Base-by-base conservation (phyloP, 192 early-diverging fungal species). In the Coemansia sp. region DNA sequence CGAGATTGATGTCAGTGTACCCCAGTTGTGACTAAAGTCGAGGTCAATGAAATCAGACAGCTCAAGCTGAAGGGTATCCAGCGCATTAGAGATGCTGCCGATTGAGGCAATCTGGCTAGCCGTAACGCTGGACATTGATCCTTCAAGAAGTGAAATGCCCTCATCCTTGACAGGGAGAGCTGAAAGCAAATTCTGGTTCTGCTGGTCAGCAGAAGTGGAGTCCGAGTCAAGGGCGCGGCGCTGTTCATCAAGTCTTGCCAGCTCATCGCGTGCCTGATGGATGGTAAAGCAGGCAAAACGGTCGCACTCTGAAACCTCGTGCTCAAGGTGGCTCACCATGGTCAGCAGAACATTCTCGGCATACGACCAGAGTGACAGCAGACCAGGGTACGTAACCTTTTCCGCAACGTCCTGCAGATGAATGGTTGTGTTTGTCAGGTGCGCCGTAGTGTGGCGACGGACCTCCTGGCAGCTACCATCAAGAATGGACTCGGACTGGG, bases 281-380 rank as follows among this genome's bases (percentile, higher is more conserved):
- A 74, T 75, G n/a, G 67, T 65, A 39, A 73, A 73, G 51, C 62
- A 70, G 17, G 88, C 81, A 43, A 83, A 75, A 21, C 65, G 55
- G 67, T 91, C 86, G 53, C 78, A 81, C 65, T 78, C 80, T 18
- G 80, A 68, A 19, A 88, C 81, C 40, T 85, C 87, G 48, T 85
- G 80, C 41, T 83, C 69, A 53, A 91, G 66, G 12, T 81, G 73
- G 37, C 86, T 80, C 10, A 84, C 75, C 82, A 89, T 85, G 40
- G 83, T 75, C 55, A 85, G 82, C 51, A 87, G 78, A 55, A 98
- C 72, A 47, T 89, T 87, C 42, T 85, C 80, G 13, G 94, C 91
- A 73, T 96, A 98, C 44, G 85, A 80, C 92, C 92, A 94, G 37
- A 90, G 83, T 53, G 88, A 84, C 14, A 93, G 61, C 38, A 94